Conservation (phyloP, 75 land plant species). For the Gnetum montanum region DNA sequence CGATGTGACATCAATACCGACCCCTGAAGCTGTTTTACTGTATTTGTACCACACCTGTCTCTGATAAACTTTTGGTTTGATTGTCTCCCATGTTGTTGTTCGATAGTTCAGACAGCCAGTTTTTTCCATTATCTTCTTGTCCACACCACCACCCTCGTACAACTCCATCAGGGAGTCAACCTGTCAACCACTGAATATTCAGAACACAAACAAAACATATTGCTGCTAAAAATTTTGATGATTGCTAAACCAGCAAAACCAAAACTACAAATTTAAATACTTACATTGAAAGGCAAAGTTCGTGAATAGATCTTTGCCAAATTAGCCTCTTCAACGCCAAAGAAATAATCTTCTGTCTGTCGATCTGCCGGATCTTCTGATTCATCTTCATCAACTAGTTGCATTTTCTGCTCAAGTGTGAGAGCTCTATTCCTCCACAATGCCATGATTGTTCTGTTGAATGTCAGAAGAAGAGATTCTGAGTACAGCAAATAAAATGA, state of each 20-base stretch:
- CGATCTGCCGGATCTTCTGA: conserved; percentile 29
- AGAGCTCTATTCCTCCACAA: conserved; percentile 73
- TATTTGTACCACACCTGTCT: conserved; percentile 55
- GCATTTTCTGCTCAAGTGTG: conserved; percentile 79
- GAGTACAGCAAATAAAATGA: background rate
- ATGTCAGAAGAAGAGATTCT: conserved; percentile 1
- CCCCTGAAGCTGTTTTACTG: conserved; percentile 38
- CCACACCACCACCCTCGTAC: conserved; percentile 45
- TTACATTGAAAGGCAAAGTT: conserved; percentile 54
- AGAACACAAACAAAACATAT: too few relatives aligned
- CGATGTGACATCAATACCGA: conserved; percentile 59
- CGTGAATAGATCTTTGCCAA: conserved; percentile 52
- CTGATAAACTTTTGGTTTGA: conserved; percentile 37
- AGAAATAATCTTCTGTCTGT: conserved; percentile 49
- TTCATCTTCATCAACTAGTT: conserved; percentile 51
- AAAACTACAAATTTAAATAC: conserved; percentile 10
- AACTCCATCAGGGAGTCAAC: conserved; percentile 34
- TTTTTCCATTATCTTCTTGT: conserved; percentile 52
- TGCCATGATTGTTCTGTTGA: conserved; percentile 71
- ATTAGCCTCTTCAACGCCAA: conserved; percentile 57
- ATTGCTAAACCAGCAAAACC: too few relatives aligned
- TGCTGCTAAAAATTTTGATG: too few relatives aligned
- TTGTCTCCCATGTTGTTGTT: conserved; percentile 48
- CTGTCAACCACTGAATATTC: conserved; percentile 38
- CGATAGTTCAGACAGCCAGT: conserved; percentile 57